These are phyloP conservation scores for Tolypocladium pustulatum DNA, from an alignment of 2,329 filamentous ascomycete genomes.

Conservation along the genomic window DNA sequence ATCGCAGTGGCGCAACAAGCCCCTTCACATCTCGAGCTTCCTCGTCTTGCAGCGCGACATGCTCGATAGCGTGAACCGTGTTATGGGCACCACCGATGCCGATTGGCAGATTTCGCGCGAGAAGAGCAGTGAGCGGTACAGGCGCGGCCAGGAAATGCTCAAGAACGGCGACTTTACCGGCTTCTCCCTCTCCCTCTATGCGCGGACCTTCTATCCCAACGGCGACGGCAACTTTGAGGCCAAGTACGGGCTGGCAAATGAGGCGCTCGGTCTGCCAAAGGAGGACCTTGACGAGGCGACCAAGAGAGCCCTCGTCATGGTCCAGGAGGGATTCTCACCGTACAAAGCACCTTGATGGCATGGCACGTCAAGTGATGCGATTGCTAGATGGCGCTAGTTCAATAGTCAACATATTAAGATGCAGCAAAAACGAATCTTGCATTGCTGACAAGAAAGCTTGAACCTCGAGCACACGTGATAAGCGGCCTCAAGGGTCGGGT, in stretches of 20 bases:
- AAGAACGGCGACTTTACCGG: slow-evolving; percentile 27
- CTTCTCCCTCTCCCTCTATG: slow-evolving; percentile 42
- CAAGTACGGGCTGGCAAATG: slow-evolving; percentile 31
- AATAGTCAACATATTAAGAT: too few species aligned
- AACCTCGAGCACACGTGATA: too few species aligned
- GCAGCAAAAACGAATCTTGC: too few species aligned
- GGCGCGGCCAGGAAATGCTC: slow-evolving; percentile 33
- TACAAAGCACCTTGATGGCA: too few species aligned
- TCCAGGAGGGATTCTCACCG: slow-evolving; percentile 5
- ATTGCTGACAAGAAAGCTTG: too few species aligned
- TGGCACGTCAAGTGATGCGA: too few species aligned
- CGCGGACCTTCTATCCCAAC: slow-evolving; percentile 39
- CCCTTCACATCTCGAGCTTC: slow-evolving; percentile 46
- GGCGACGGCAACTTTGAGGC: slow-evolving; percentile 30
- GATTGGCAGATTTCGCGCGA: slow-evolving; percentile 51
- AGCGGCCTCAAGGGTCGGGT: too few species aligned
- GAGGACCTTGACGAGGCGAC: slow-evolving; percentile 50
- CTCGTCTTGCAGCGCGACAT: slow-evolving; percentile 52
- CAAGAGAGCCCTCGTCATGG: slow-evolving; percentile 33
- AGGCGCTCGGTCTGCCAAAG: slow-evolving; percentile 42
- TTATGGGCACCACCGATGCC: slow-evolving; percentile 41
- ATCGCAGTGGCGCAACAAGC: slow-evolving; percentile 32
- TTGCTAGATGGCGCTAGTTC: too few species aligned
- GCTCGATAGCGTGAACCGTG: slow-evolving; percentile 48
- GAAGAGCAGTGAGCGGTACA: slow-evolving; percentile 28